phyloP scores from a whole-genome alignment of 257 asterid genomes.

The Jasminum sambac region DNA sequence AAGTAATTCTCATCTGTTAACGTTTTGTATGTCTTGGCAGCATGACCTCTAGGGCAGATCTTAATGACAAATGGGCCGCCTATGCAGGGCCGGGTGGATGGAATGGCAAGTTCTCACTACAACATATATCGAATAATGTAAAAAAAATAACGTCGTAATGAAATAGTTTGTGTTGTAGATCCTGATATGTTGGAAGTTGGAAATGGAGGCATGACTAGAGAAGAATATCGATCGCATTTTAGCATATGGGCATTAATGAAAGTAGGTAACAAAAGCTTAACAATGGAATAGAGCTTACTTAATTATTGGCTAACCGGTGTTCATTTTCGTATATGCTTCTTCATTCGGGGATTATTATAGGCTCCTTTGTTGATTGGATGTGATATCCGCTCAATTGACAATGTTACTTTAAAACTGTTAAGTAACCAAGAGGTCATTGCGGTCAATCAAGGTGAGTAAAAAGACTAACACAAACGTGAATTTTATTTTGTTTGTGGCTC shows the following conservation, averaged over 20 bases:
- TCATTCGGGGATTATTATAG: slow-evolving; percentile 37
- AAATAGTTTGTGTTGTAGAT: slow-evolving; percentile 42
- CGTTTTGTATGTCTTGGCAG: slow-evolving; percentile 37
- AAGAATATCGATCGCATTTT: slow-evolving; percentile 89
- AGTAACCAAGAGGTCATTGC: slow-evolving; percentile 81
- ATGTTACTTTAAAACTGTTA: slow-evolving; percentile 39
- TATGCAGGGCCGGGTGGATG: slow-evolving; percentile 94
- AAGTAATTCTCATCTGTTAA: neutral
- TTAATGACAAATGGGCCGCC: slow-evolving; percentile 81
- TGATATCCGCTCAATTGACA: slow-evolving; percentile 69
- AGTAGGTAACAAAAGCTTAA: slow-evolving; percentile 36
- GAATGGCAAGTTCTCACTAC: slow-evolving; percentile 60
- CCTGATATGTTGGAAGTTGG: slow-evolving; percentile 99
- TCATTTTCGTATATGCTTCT: neutral
- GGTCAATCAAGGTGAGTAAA: slow-evolving; percentile 77
- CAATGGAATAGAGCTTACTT: neutral
- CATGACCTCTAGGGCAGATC: slow-evolving; percentile 81
- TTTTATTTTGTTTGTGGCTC: neutral
- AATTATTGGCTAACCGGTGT: neutral
- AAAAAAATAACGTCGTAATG: neutral
- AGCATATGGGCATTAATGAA: slow-evolving; percentile 93
- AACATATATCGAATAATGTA: neutral
- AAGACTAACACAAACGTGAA: neutral
- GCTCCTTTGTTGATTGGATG: slow-evolving; percentile 94
- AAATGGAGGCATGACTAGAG: slow-evolving; percentile 78